Percentiles rank a stretch among this genome's conserved stretches.
Evolutionary conservation across 2,329 filamentous ascomycete species (phyloP).

Genomic region (Tolypocladium endophyticum): DNA sequence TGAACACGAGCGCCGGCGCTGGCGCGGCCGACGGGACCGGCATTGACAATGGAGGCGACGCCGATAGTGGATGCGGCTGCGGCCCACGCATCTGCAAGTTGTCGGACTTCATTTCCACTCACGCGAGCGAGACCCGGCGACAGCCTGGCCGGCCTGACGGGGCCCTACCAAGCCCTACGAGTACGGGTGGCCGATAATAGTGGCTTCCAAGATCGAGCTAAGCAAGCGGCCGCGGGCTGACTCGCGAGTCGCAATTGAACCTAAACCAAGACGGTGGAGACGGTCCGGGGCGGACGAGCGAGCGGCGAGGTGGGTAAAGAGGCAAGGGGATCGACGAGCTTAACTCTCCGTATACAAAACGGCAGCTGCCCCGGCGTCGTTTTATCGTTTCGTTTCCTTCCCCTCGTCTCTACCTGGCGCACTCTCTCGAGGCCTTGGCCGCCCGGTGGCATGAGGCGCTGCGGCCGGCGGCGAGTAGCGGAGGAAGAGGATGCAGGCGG

Average conservation of each 20-base stretch:
- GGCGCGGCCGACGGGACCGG: neutral
- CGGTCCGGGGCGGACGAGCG: neutral
- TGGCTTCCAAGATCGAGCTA: neutral
- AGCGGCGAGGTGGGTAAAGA: neutral
- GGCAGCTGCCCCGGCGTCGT: neutral
- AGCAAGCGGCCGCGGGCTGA: neutral
- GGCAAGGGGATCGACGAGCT: neutral
- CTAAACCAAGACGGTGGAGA: neutral
- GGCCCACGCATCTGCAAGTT: slow-evolving; percentile 15
- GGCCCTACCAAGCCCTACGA: neutral
- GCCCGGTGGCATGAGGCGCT: neutral
- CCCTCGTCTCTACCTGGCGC: neutral
- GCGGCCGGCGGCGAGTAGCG: neutral
- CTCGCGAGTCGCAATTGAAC: neutral
- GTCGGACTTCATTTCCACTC: slow-evolving; percentile 21
- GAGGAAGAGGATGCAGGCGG: neutral
- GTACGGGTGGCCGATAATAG: neutral
- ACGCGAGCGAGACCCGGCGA: neutral
- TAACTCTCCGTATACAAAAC: neutral
- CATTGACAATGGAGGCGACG: slow-evolving; percentile 6
- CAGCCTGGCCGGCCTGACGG: neutral
- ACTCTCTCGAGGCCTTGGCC: neutral
- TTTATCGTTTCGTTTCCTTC: neutral
- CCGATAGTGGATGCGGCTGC: slow-evolving; percentile 1
- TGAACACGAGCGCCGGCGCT: slow-evolving; percentile 5